Conservation (phyloP, 257 asterid genomes). For the Verbena officinalis region DNA sequence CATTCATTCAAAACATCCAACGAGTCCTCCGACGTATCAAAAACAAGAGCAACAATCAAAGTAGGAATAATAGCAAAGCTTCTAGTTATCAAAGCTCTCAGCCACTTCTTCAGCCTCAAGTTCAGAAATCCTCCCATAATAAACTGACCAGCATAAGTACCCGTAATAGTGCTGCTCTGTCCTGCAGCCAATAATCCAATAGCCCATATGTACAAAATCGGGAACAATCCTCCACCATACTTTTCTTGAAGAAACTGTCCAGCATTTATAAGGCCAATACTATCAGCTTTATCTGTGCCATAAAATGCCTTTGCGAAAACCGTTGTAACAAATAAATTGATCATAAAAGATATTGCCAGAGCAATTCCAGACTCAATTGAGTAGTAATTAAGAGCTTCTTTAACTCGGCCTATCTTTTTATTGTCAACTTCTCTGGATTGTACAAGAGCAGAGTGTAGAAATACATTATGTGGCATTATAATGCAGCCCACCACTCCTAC, state of each 20-base stretch:
- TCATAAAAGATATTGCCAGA: conserved; percentile 62
- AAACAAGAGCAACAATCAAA: conserved; percentile 66
- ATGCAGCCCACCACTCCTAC: conserved; percentile 88
- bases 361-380: conserved; percentile 75
- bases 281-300: conserved; percentile 64
- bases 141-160: conserved; percentile 82
- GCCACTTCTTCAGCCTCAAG: conserved; percentile 70
- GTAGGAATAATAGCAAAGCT: conserved; percentile 81
- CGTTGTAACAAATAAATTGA: conserved; percentile 71
- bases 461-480: conserved; percentile 87
- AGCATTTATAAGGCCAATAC: conserved; percentile 74
- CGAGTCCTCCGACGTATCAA: conserved; percentile 63
- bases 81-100: conserved; percentile 73
- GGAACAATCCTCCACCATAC: conserved; percentile 76
- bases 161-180: conserved; percentile 84
- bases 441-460: conserved; percentile 78
- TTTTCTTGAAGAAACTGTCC: conserved; percentile 75
- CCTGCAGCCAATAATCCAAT: conserved; percentile 81
- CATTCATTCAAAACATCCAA: conserved; percentile 76
- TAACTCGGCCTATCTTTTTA: conserved; percentile 58
- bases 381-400: conserved; percentile 74
- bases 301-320: conserved; percentile 80
- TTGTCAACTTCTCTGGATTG: conserved; percentile 73
- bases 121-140: conserved; percentile 83
- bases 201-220: conserved; percentile 80